Evolutionary conservation across 2,329 filamentous ascomycete genomes (phyloP), one percentile per base, ranked within the genome.

Genomic region (Monosporascus sp.): DNA sequence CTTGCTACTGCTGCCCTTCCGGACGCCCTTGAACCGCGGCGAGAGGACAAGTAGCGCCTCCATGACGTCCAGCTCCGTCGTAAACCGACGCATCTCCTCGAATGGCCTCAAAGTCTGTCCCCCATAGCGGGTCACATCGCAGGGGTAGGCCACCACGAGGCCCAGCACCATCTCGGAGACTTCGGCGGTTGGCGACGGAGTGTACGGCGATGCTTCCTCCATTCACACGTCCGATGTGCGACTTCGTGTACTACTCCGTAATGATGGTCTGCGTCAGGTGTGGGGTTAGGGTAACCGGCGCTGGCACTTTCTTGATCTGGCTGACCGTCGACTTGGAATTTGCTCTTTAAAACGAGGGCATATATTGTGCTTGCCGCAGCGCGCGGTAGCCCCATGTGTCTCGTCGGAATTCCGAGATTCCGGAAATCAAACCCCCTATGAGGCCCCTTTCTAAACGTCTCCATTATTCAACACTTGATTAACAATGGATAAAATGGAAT

Each of bases 41-140:
- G 77, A 73, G 2, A 70, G 72, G 72, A 2, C 1, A 3, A 31
- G 27, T 11, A 9, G 9, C 27, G 9, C 9, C 27, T 31, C 27
- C 3, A 9, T 31, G 27, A 31, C 3, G 9, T 11, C 27, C 27
- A 81, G 65, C 2, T 73, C 1, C 1, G 76, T 78, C 76, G 84
- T 79, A 34, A 79, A 73, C 11, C 81, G 72, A 42, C 79, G 73
- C 79, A 83, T 82, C 57, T 85, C 82, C 62, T 85, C 82, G 53
- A 84, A 84, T 0, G 82, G 81, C 0, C 82, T 82, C 0, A 83
- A 82, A 0, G 82, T 85, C 61, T 81, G 77, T 1, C 82, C 83
- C 2, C 82, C 83, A 59, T 85, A 81, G 49, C 77, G 74, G 0
- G 79, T 80, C 61, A 82, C 79, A 56, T 79, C 75, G 41, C 72